Evolutionary conservation across 78 protist species (phyloP).

Genomic region (Creolimax fragrantissima): DNA sequence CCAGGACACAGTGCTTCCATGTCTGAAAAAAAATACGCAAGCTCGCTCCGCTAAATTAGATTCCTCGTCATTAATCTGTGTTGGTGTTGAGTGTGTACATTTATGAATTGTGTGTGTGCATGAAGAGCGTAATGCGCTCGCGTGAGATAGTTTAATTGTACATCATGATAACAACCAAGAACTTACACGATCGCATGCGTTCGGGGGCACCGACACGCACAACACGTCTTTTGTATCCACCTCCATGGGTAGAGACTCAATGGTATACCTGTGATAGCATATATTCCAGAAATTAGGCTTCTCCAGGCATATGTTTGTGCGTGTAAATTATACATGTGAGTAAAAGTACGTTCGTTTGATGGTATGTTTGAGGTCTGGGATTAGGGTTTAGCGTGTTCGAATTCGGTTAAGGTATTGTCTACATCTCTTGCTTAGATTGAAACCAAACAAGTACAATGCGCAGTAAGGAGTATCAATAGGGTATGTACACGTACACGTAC

Average conservation of each 20-base stretch:
- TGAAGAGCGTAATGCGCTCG: neutral
- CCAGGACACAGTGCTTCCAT: neutral
- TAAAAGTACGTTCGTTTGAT: no score
- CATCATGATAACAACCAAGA: neutral
- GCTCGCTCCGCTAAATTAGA: neutral
- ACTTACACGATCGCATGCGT: neutral
- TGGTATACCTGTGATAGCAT: neutral
- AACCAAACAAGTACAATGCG: no score
- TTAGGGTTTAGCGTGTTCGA: no score
- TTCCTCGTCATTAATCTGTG: neutral
- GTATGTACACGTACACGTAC: no score
- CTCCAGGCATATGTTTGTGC: no score
- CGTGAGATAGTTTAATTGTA: neutral
- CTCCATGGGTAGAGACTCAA: neutral
- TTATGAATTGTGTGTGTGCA: neutral
- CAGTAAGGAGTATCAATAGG: no score
- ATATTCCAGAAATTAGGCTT: no score
- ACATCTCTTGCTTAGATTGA: no score
- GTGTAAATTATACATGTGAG: no score
- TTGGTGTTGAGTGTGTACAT: neutral
- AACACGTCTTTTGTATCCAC: neutral
- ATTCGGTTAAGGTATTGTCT: no score
- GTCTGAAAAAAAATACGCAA: neutral
- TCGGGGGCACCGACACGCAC: neutral
- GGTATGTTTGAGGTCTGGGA: no score